Conservation (phyloP, 805 yeast species). For the Scheffersomyces amazonensis region DNA sequence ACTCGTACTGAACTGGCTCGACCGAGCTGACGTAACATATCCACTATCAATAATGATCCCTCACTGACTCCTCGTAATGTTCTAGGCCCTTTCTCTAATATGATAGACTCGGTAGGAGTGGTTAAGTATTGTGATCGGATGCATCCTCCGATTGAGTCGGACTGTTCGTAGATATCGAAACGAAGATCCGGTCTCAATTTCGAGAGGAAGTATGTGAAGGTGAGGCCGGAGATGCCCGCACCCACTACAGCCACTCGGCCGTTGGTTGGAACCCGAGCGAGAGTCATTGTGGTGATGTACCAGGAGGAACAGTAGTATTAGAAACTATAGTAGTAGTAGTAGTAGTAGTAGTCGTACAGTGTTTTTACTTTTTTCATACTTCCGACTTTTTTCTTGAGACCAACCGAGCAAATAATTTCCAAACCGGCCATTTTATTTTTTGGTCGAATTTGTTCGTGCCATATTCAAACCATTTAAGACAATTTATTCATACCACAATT, state of each 20-base stretch:
- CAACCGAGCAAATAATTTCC: too few relatives aligned
- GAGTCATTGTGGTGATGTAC: not conserved
- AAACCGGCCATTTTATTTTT: too few relatives aligned
- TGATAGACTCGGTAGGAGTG: constrained; percentile 17
- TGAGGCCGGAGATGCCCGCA: constrained; percentile 83
- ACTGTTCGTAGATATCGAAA: constrained; percentile 60
- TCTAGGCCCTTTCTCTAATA: constrained; percentile 86
- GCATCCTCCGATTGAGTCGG: constrained; percentile 72
- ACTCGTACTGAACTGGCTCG: constrained; percentile 52
- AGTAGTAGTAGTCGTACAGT: too few relatives aligned
- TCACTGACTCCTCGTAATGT: constrained; percentile 81
- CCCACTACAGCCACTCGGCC: constrained; percentile 74
- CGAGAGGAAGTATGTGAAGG: constrained; percentile 65
- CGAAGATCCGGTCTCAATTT: constrained; percentile 74
- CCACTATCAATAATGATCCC: constrained; percentile 71
- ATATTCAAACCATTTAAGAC: too few relatives aligned
- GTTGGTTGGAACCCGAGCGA: constrained; percentile 15
- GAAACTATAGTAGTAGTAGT: too few relatives aligned
- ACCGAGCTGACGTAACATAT: constrained; percentile 51
- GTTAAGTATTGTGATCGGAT: constrained; percentile 49
- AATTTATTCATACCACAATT: too few relatives aligned
- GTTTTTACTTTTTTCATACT: too few relatives aligned
- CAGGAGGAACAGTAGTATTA: too few relatives aligned
- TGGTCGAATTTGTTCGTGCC: too few relatives aligned
- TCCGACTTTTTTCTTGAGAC: too few relatives aligned